phyloP scores from a whole-genome alignment of 225 moss, liverwort and hornwort species.

The Pseudoscleropodium purum region DNA sequence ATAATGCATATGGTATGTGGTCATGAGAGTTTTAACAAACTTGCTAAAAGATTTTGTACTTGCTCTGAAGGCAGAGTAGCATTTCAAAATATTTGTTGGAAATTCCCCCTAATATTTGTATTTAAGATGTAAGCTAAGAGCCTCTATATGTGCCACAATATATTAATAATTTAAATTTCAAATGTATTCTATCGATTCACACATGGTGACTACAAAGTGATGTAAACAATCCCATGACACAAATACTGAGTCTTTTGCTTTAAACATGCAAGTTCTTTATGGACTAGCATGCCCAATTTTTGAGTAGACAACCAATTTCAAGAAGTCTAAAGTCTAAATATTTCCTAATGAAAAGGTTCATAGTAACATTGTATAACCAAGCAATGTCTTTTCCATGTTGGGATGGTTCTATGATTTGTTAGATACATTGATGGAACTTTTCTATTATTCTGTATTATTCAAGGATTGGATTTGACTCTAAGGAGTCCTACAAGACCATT shows the following conservation, averaged over 20 bases:
- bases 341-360: background rate
- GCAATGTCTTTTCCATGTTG: too few species aligned
- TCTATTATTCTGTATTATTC: too few species aligned
- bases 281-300: rapidly evolving
- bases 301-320: background rate
- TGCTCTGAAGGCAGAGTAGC: rapidly evolving
- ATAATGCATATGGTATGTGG: background rate
- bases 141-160: rapidly evolving
- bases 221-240: background rate
- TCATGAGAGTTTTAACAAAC: rapidly evolving
- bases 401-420: too few species aligned
- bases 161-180: background rate
- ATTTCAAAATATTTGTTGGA: rapidly evolving
- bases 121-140: background rate
- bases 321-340: background rate
- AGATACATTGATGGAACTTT: too few species aligned
- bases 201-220: background rate
- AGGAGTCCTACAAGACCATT: too few species aligned
- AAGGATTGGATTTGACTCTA: too few species aligned
- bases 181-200: background rate
- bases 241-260: background rate
- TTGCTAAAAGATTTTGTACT: background rate
- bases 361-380: too few species aligned
- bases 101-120: background rate
- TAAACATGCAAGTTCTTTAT: background rate